These are phyloP conservation scores for Eimeria tenella DNA, from an alignment of 169 alveolate genomes.

Conservation along the genomic window DNA sequence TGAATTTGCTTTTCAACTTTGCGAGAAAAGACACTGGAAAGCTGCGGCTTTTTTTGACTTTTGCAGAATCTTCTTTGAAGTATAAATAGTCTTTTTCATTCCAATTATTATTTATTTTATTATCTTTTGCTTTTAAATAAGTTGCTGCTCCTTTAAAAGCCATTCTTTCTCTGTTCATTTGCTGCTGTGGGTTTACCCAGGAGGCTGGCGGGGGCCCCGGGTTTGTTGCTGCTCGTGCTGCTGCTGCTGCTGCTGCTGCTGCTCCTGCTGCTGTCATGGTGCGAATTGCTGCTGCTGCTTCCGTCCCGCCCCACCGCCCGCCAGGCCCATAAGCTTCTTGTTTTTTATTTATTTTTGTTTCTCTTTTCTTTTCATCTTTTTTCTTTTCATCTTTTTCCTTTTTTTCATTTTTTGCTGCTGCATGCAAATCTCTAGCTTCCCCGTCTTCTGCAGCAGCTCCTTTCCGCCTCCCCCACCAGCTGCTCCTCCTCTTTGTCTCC, in stretches of 20 bases:
- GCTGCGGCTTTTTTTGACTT: background rate
- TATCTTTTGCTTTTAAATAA: too few relatives aligned
- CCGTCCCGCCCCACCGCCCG: background rate
- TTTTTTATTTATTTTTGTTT: background rate
- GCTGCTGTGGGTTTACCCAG: background rate
- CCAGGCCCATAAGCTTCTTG: background rate
- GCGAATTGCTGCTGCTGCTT: conserved; percentile 26
- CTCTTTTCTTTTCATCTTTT: background rate
- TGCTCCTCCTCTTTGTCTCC: too few relatives aligned
- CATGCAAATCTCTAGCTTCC: background rate
- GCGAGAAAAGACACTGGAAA: background rate
- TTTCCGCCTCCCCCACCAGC: too few relatives aligned
- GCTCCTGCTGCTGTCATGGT: conserved; percentile 2
- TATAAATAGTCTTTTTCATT: background rate
- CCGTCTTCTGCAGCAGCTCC: too few relatives aligned
- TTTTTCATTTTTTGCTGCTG: background rate
- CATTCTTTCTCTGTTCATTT: background rate
- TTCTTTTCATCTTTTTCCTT: background rate
- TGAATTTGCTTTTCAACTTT: background rate
- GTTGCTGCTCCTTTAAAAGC: background rate
- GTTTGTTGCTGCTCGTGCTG: background rate
- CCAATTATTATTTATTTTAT: too few relatives aligned
- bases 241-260: conserved; percentile 25
- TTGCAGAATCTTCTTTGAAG: background rate
- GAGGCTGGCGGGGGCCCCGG: conserved; percentile 11